Percentiles rank a stretch among this genome's conserved stretches.
phyloP scores from a whole-genome alignment of 768 basidiomycete species.

The Boletus eberwhitei region DNA sequence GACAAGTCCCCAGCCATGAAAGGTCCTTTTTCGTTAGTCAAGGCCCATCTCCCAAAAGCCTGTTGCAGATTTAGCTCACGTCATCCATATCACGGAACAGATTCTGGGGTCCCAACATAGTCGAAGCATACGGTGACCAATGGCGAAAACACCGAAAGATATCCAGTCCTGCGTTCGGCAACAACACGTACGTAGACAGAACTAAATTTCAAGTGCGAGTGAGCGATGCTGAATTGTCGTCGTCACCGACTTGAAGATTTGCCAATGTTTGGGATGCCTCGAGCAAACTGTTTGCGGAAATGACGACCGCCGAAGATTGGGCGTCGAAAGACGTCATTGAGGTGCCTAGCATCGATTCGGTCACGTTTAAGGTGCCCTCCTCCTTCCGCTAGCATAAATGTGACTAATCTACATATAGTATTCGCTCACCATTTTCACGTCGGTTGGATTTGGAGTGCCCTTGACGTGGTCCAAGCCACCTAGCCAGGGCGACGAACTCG shows the following conservation, averaged over 20 bases:
- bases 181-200: conserved; percentile 14
- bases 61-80: neutral
- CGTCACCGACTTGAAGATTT: conserved; percentile 1
- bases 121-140: conserved; percentile 8
- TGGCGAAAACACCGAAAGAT: conserved; percentile 22
- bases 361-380: conserved; percentile 5
- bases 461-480: conserved; percentile 10
- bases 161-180: conserved; percentile 18
- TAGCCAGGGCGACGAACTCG: conserved; percentile 5
- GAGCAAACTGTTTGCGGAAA: conserved; percentile 11
- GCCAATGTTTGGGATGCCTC: conserved; percentile 13
- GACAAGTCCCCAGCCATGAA: conserved; percentile 3
- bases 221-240: neutral
- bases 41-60: neutral
- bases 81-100: neutral
- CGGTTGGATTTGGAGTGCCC: conserved; percentile 19
- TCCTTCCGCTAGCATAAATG: too few species aligned
- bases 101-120: conserved; percentile 22
- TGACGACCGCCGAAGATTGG: conserved; percentile 13
- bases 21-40: conserved; percentile 1
- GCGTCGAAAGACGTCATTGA: conserved; percentile 8
- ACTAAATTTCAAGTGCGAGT: neutral
- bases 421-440: conserved; percentile 16
- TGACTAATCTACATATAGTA: conserved; percentile 1
- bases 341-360: conserved; percentile 4